Conservation (phyloP, 2,329 filamentous ascomycete genomes). For the Cercospora citrullina region DNA sequence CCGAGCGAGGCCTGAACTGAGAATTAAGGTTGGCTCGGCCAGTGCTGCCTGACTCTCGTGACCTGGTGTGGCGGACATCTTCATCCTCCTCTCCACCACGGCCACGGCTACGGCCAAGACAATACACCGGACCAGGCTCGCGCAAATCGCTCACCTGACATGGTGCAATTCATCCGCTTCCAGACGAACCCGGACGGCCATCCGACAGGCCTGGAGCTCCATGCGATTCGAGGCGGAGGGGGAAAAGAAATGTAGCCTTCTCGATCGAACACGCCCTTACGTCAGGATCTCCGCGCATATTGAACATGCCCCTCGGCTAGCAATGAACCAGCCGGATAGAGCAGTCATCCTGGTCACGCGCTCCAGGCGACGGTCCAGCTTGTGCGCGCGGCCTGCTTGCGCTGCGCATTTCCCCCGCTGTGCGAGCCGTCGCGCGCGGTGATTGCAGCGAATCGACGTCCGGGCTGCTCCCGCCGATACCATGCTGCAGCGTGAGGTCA, state of each 20-base stretch:
- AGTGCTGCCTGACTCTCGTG: not conserved
- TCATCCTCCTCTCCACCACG: not conserved
- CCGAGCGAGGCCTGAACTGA: constrained; percentile 3
- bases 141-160: not conserved
- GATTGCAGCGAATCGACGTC: constrained; percentile 12
- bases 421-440: constrained; percentile 15
- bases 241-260: constrained; percentile 15
- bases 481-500: constrained; percentile 14
- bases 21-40: not conserved
- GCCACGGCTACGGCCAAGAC: not conserved
- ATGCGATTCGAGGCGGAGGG: constrained; percentile 8
- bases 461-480: constrained; percentile 3
- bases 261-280: constrained; percentile 10
- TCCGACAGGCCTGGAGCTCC: not conserved
- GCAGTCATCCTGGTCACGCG: constrained; percentile 22
- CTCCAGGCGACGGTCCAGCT: constrained; percentile 12
- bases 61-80: constrained; percentile 3
- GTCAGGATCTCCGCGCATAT: constrained; percentile 18
- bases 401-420: constrained; percentile 21
- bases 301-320: constrained; percentile 21
- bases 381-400: constrained; percentile 15
- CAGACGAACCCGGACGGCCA: not conserved
- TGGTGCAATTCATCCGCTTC: not conserved
- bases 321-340: constrained; percentile 13
- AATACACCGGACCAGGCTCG: not conserved